Evolutionary conservation across 441 rosid genomes (phyloP), one percentile per base, ranked within the genome.

Genomic region (Adansonia madagascariensis): DNA sequence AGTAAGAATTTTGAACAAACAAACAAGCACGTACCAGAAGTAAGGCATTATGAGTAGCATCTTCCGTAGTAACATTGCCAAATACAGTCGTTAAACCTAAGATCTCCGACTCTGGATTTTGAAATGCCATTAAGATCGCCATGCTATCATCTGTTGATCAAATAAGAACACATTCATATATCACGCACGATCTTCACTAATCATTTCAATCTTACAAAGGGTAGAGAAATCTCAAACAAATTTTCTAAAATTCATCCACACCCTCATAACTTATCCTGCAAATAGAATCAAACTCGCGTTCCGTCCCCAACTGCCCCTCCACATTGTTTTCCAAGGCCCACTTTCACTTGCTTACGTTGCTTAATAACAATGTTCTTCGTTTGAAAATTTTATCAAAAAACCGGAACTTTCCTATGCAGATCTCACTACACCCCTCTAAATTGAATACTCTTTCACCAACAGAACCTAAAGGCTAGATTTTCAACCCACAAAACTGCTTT

Each of bases 51-150:
- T 79, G 86, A 15, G 98, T 95, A 82, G 97, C 97, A 73, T 84
- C 89, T 82, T 89, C 85, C 8, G 94, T 87, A 17, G 83, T 39
- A 63, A 89, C 95, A 82, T 93, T 95, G 71, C 98, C 99, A 83
- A 95, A 95, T 74, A 90, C 75, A 35, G 99, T 93, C 2, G 98
- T 95, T 82, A 95, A 62, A 27, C 99, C 98, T 79, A 95, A 57
- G 66, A 95, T 82, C 59, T 95, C 98, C 78, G 89, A 43, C 81
- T 86, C 87, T 0, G 91, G 95, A 77, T 90, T 83, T 75, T 95
- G 94, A 79, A 95, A 95, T 27, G 98, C 99, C 99, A 95, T 95
- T 72, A 95, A 74, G 74, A 95, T 89, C 67, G 98, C 94, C 93
- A 93, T 95, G 86, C 88, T 88, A 83, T 95, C 99, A 87, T 95